Conservation (phyloP, 352 stramenopile species). For the Phytophthora hibernalis region DNA sequence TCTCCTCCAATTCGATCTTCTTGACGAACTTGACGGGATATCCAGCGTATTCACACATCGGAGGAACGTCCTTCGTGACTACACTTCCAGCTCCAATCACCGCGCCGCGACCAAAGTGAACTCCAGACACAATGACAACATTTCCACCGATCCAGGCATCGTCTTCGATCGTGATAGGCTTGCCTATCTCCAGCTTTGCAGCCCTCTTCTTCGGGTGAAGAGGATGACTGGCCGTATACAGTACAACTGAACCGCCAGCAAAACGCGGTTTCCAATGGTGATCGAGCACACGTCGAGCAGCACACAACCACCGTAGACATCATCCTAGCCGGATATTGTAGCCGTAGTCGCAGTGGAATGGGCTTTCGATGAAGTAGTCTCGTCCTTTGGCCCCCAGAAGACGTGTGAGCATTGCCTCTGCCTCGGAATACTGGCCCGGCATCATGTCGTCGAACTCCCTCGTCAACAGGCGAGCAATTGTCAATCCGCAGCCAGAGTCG, state of each 20-base stretch:
- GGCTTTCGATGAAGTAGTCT: constrained; percentile 71
- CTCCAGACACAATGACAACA: constrained; percentile 62
- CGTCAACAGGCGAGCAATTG: constrained; percentile 39
- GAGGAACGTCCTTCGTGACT: constrained; percentile 80
- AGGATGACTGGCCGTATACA: constrained; percentile 63
- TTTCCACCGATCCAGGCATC: constrained; percentile 86
- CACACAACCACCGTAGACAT: constrained; percentile 88
- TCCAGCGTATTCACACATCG: constrained; percentile 64
- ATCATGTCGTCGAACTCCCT: constrained; percentile 51
- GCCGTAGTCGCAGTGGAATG: constrained; percentile 91
- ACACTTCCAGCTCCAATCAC: constrained; percentile 82
- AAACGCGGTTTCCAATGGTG: constrained; percentile 73
- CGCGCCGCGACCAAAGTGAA: constrained; percentile 61
- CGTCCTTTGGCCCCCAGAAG: constrained; percentile 54
- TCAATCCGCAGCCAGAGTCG: constrained; percentile 49
- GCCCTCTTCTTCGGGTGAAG: too few species aligned
- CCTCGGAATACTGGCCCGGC: constrained; percentile 32
- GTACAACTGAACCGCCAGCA: constrained; percentile 85
- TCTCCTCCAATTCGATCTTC: constrained; percentile 37
- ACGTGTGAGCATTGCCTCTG: constrained; percentile 36
- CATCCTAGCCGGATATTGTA: constrained; percentile 76
- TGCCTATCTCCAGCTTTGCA: constrained; percentile 43
- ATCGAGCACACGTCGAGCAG: constrained; percentile 86
- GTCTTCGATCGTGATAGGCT: constrained; percentile 80
- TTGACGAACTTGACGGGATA: constrained; percentile 82